phyloP scores from a whole-genome alignment of 371 early-diverging fungal species.

The Mucor indicus region DNA sequence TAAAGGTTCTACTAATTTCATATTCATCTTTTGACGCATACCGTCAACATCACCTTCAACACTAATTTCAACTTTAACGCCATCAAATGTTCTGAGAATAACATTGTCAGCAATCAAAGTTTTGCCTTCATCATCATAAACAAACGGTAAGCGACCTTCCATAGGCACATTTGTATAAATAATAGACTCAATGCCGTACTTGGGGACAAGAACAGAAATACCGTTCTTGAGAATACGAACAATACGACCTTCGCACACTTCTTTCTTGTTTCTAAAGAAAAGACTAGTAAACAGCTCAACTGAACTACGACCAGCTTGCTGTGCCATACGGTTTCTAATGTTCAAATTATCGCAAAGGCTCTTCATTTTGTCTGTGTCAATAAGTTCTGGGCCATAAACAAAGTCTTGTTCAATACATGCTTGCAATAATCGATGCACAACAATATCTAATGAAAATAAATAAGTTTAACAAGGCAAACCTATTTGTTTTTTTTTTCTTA shows the following conservation, averaged over 20 bases:
- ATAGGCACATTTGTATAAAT: slow-evolving; percentile 59
- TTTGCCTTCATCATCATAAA: slow-evolving; percentile 34
- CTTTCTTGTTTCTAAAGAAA: slow-evolving; percentile 87
- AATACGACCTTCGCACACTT: slow-evolving; percentile 86
- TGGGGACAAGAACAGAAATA: slow-evolving; percentile 87
- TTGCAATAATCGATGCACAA: slow-evolving; percentile 90
- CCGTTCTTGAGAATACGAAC: slow-evolving; percentile 92
- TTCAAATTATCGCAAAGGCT: slow-evolving; percentile 88
- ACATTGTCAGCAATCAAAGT: slow-evolving; percentile 42
- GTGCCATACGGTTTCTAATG: slow-evolving; percentile 93
- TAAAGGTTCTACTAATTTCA: slow-evolving; percentile 67
- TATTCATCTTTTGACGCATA: slow-evolving; percentile 67
- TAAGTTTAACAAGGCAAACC: background rate
- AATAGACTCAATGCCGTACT: slow-evolving; percentile 93
- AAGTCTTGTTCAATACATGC: slow-evolving; percentile 71
- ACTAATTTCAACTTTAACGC: slow-evolving; percentile 71
- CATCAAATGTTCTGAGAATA: slow-evolving; percentile 68
- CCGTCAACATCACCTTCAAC: slow-evolving; percentile 76
- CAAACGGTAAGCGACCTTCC: slow-evolving; percentile 26
- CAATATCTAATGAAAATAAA: slow-evolving; percentile 65
- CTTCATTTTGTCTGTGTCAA: slow-evolving; percentile 74
- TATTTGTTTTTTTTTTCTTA: background rate
- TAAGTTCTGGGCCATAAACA: slow-evolving; percentile 66
- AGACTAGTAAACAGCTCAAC: slow-evolving; percentile 93
- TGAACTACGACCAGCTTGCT: slow-evolving; percentile 90